A percentile compares a stretch with the other conserved stretches of the same genome.
Evolutionary conservation across 805 yeast genomes (phyloP).

Genomic region (Kazachstania martiniae): DNA sequence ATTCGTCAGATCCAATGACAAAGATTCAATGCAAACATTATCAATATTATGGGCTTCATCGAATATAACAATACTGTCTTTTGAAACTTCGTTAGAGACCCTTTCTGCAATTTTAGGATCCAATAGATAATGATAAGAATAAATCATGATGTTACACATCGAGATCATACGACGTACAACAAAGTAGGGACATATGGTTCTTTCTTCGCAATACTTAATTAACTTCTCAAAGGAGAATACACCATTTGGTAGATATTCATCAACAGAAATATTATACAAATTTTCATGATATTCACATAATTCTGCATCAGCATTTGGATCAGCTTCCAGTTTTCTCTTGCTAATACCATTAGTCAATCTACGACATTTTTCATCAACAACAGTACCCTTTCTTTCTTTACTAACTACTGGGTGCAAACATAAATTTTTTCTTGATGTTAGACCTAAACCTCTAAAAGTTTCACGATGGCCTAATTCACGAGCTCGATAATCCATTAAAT

Average conservation of each 20-base stretch:
- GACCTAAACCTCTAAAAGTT: slow-evolving; percentile 88
- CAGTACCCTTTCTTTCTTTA: slow-evolving; percentile 78
- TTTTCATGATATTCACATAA: slow-evolving; percentile 89
- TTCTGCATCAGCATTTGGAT: slow-evolving; percentile 43
- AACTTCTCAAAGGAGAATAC: slow-evolving; percentile 89
- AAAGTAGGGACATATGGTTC: slow-evolving; percentile 89
- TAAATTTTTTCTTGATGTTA: slow-evolving; percentile 87
- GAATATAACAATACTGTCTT: slow-evolving; percentile 87
- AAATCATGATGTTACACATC: slow-evolving; percentile 84
- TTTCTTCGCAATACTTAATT: slow-evolving; percentile 61
- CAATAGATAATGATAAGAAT: slow-evolving; percentile 88
- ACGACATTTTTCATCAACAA: slow-evolving; percentile 95
- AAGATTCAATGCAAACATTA: slow-evolving; percentile 94
- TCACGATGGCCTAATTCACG: slow-evolving; percentile 77
- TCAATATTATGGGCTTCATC: slow-evolving; percentile 99
- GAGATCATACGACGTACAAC: slow-evolving; percentile 97
- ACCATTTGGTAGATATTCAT: slow-evolving; percentile 81
- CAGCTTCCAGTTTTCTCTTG: slow-evolving; percentile 51
- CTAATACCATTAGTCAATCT: slow-evolving; percentile 88
- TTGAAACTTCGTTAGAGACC: slow-evolving; percentile 83
- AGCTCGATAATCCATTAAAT: slow-evolving; percentile 77
- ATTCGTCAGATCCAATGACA: slow-evolving; percentile 85
- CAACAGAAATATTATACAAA: slow-evolving; percentile 76
- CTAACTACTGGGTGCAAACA: slow-evolving; percentile 85
- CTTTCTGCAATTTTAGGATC: slow-evolving; percentile 97